phyloP scores from a whole-genome alignment of 768 basidiomycete genomes.

The Pleurotus giganteus region DNA sequence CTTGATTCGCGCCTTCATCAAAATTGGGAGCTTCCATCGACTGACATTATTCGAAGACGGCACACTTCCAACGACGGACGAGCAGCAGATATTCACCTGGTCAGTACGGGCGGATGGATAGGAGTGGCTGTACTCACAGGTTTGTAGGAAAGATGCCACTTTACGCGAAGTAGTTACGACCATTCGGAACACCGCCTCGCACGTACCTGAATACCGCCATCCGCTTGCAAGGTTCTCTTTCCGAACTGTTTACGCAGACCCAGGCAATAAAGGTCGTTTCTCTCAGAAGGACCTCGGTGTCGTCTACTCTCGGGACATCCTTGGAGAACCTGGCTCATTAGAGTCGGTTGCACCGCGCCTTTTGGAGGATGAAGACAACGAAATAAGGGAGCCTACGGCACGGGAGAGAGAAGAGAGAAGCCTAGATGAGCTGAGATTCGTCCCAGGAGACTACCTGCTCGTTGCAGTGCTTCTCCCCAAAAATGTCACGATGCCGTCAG shows the following conservation, averaged over 20 bases:
- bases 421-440: constrained; percentile 75
- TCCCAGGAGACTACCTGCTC: constrained; percentile 78
- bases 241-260: constrained; percentile 76
- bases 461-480: constrained; percentile 77
- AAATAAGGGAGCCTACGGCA: constrained; percentile 34
- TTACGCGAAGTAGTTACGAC: constrained; percentile 76
- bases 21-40: constrained; percentile 77
- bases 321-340: constrained; percentile 73
- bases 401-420: constrained; percentile 65
- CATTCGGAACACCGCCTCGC: constrained; percentile 69
- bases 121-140: neutral
- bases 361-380: constrained; percentile 45
- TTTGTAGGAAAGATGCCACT: constrained; percentile 75
- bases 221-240: constrained; percentile 82
- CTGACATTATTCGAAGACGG: constrained; percentile 76
- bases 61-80: constrained; percentile 72
- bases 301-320: constrained; percentile 82
- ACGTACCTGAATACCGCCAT: constrained; percentile 70
- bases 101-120: constrained; percentile 24
- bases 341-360: constrained; percentile 58
- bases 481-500: constrained; percentile 49
- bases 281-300: constrained; percentile 77
- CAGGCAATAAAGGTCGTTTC: constrained; percentile 67
- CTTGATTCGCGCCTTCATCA: constrained; percentile 79
- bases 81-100: constrained; percentile 84